Evolutionary conservation across 768 basidiomycete genomes (phyloP), one percentile per base, ranked within the genome.

Genomic region (Crepidotus variabilis): DNA sequence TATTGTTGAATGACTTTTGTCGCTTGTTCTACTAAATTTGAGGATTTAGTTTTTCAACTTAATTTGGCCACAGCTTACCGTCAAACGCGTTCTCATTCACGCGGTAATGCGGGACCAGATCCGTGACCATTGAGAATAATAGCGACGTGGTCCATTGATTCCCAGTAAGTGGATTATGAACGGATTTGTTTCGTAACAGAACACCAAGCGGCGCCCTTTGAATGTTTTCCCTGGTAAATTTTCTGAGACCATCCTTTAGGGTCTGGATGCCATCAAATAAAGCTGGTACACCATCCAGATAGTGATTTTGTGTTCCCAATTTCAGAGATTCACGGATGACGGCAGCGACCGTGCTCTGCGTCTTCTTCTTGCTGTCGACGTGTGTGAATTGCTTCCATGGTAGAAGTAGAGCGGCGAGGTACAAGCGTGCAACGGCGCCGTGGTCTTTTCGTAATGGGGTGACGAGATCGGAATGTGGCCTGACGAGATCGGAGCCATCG

Each of bases 311-410:
- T 18, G 79, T 77, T 9, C 92, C 91, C 23, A 93, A 77, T 68
- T 95, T 98, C 56, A 97, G 71, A 6, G 90, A 90, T 48, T 96
- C 91, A 49, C 89, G 81, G 33, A 98, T 79, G 24, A 87, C 85
- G 28, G 83, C 82, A 53, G 90, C 86, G 5, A 87, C 78, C 0
- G 84, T 81, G 6, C 79, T 75, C 9, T 80, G 73, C 0, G 67
- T 65, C 62, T 83, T 90, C 47, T 84, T 82, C 69, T 92, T 94
- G 57, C 77, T 74, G 59, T 88, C 85, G 14, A 59, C 65, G 63
- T 85, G 90, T 2, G 78, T 81, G 14, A 88, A 67, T 4, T 73
- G 76, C 21, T 76, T 67, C 57, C 85, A 93, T 0, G 94, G 93
- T 2, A 84, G 82, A n/a, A 95, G 73, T 6, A 84, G 80, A 5